Evolutionary conservation across 1,139 yeast genomes (phyloP).

Genomic region (Geotrichum reessii): DNA sequence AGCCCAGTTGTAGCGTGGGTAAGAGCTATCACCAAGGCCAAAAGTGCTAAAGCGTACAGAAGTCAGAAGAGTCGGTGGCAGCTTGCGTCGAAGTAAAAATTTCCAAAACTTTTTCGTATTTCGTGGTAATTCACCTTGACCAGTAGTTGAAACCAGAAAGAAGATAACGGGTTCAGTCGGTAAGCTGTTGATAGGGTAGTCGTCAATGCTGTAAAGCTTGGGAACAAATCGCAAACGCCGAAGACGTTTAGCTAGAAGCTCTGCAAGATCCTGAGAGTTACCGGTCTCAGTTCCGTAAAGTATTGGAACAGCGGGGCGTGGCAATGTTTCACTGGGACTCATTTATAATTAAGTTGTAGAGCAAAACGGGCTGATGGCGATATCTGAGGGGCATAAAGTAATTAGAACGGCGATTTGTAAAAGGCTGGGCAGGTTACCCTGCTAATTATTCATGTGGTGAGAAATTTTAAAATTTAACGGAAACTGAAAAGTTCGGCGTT

Average conservation of each 20-base stretch:
- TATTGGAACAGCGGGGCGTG: conserved; percentile 34
- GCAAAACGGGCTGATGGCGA: neutral
- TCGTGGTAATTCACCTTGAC: conserved; percentile 90
- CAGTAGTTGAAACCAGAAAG: conserved; percentile 81
- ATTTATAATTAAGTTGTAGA: neutral
- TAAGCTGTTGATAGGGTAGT: conserved; percentile 39
- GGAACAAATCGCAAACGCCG: conserved; percentile 53
- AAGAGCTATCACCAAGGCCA: conserved; percentile 94
- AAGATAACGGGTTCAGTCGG: conserved; percentile 50
- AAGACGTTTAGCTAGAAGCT: conserved; percentile 51
- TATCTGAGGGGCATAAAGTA: neutral
- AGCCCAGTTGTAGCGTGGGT: conserved; percentile 80
- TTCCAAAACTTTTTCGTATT: conserved; percentile 71
- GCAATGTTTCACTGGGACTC: conserved; percentile 1
- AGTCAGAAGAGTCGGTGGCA: conserved; percentile 53
- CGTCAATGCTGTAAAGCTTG: conserved; percentile 48
- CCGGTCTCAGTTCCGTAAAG: conserved; percentile 94
- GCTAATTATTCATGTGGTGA: neutral
- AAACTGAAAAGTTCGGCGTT: neutral
- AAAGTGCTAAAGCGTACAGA: conserved; percentile 65
- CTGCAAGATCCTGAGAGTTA: conserved; percentile 81
- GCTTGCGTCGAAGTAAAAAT: conserved; percentile 58
- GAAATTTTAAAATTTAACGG: neutral
- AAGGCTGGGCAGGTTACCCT: neutral
- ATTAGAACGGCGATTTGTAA: neutral